Percentiles rank a stretch among this genome's conserved stretches.
Conservation (phyloP, 192 early-diverging fungal species). For the Coemansia sp. region DNA sequence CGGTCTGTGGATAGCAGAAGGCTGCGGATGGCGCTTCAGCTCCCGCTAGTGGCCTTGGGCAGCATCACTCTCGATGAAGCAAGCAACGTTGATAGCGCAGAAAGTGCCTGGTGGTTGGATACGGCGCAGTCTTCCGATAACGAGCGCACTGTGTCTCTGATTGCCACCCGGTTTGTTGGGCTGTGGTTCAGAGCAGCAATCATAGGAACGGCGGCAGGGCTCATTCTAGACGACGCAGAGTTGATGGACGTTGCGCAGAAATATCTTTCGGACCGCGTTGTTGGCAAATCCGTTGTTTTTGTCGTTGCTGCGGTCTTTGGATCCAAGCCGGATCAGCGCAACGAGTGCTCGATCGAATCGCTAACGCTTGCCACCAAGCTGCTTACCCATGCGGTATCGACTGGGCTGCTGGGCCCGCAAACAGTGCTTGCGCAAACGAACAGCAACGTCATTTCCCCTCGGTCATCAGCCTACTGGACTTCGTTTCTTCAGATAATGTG, state of each 20-base stretch:
- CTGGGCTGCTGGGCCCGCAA: constrained; percentile 9
- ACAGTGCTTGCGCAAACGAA: not conserved
- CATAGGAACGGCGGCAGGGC: constrained; percentile 1
- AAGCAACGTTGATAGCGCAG: not conserved
- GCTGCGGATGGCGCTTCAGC: constrained; percentile 13
- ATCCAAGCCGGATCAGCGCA: not conserved
- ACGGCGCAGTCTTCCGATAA: not conserved
- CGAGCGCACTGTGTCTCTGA: not conserved
- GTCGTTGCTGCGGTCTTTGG: constrained; percentile 7
- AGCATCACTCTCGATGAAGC: not conserved
- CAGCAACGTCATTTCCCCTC: not conserved
- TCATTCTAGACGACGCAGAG: not conserved
- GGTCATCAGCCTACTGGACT: constrained; percentile 10
- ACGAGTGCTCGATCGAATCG: not conserved
- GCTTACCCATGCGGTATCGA: constrained; percentile 3
- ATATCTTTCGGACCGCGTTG: not conserved
- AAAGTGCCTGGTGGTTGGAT: constrained; percentile 24
- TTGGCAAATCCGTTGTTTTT: not conserved
- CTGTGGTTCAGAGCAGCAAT: constrained; percentile 36
- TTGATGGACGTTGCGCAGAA: constrained; percentile 5
- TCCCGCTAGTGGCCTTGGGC: constrained; percentile 25
- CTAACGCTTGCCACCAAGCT: constrained; percentile 19
- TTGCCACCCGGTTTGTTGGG: constrained; percentile 15
- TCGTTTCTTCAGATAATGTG: constrained; percentile 28
- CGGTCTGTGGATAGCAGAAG: not conserved